Evolutionary conservation across 768 basidiomycete species (phyloP).

Genomic region (Suillus weaverae): DNA sequence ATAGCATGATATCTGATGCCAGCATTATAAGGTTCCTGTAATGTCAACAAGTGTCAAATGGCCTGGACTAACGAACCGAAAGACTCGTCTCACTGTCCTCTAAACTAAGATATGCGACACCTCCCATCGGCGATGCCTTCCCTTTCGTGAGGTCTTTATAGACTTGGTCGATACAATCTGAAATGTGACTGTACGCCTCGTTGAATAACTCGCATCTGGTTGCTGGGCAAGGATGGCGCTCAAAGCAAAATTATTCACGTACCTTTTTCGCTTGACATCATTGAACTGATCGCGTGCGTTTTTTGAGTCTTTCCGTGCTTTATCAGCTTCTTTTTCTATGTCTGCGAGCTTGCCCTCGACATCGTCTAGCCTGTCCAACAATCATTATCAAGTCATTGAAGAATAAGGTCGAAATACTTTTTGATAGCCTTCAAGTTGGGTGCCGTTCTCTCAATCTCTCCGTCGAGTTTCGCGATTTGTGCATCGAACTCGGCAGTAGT

Average conservation of each 20-base stretch:
- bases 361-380: slow-evolving; percentile 64
- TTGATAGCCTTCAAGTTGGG: slow-evolving; percentile 98
- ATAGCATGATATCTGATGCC: slow-evolving; percentile 99
- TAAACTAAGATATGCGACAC: slow-evolving; percentile 92
- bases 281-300: slow-evolving; percentile 87
- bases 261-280: slow-evolving; percentile 83
- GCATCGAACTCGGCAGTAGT: slow-evolving; percentile 73
- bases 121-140: slow-evolving; percentile 90
- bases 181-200: slow-evolving; percentile 94
- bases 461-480: slow-evolving; percentile 62
- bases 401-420: slow-evolving; percentile 45
- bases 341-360: slow-evolving; percentile 82
- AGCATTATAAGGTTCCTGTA: slow-evolving; percentile 76
- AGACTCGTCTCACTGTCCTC: slow-evolving; percentile 87
- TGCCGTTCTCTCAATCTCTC: slow-evolving; percentile 90
- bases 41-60: not conserved
- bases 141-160: slow-evolving; percentile 99
- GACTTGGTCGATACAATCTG: slow-evolving; percentile 90
- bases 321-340: slow-evolving; percentile 91
- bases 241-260: slow-evolving; percentile 14
- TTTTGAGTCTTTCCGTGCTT: slow-evolving; percentile 88
- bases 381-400: not conserved
- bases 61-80: slow-evolving; percentile 26
- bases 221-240: slow-evolving; percentile 1
- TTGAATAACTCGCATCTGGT: slow-evolving; percentile 81